Evolutionary conservation across 768 basidiomycete species (phyloP), one percentile per base, ranked within the genome.

Genomic region (Termitomyces sp.): DNA sequence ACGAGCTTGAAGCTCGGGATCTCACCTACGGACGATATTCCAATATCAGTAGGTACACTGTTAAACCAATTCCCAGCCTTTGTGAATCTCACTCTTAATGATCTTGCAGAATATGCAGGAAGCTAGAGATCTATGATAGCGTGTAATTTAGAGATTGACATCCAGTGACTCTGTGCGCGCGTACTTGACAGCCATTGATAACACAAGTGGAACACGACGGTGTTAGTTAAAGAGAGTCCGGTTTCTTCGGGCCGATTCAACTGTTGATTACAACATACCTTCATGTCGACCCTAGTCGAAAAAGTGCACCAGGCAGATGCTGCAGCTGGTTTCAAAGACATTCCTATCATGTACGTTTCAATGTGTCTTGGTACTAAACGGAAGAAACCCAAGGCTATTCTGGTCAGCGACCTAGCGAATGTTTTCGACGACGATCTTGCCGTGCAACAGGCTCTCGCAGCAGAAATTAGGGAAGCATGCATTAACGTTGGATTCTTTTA

Each of bases 21-120:
- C 24, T 94, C 88, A 52, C 93, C 94, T 94, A 68, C 30, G n/a
- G 48, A 47, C 24, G 32, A 38, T 24, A 52, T 55, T n/a, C n/a
- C 43, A 6, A 43, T 33, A 36, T 24, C 32, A 28, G 14, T 38
- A 22, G 43, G 38, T 22, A 32, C 18, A 40, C n/a, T 20, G 40
- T 32, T 44, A n/a, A n/a, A n/a, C 38, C 33, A 52, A 9, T 45
- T 36, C 16, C 53, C 24, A 51, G 11, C 14, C n/a, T 50, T 24
- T 62, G 71, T 28, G 16, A 9, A 20, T 18, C 47, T 52, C 38
- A 85, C 94, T 91, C 75, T 91, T 91, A 76, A 94, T 81, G 71
- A 98, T 97, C 76, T 88, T 97, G 81, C 96, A 98, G 76, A 97
- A 98, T 66, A 98, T 74, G 72, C 94, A 97, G 24, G 70, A 71